phyloP scores from a whole-genome alignment of 164 flowering plant species.

The Cinnamomum micranthum region DNA sequence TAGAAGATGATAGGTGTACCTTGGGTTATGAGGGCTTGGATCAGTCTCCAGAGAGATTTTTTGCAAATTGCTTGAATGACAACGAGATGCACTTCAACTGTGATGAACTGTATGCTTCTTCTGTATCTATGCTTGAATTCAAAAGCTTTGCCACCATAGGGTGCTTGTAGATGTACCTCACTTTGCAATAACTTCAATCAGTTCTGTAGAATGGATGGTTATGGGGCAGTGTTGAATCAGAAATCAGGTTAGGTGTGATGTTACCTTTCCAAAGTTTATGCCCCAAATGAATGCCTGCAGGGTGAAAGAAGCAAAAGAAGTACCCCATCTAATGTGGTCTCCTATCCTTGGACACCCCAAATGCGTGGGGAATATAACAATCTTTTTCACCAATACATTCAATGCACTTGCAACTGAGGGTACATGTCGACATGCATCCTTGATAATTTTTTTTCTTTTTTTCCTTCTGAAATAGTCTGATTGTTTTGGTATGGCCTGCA shows the following conservation, averaged over 20 bases:
- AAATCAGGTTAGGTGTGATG: background rate
- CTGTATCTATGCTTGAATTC: background rate
- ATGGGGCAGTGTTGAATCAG: background rate
- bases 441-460: background rate
- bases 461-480: conserved; percentile 2
- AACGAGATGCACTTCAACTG: conserved; percentile 45
- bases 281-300: background rate
- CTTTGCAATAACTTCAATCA: background rate
- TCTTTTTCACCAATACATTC: background rate
- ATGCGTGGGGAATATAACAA: background rate
- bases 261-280: background rate
- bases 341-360: background rate
- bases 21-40: conserved; percentile 45
- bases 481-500: conserved; percentile 18
- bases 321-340: background rate
- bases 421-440: background rate
- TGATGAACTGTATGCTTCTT: conserved; percentile 55
- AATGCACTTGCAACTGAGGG: background rate
- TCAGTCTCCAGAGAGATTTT: conserved; percentile 65
- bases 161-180: background rate
- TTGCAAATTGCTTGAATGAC: conserved; percentile 67
- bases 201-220: background rate
- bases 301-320: background rate
- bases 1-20: conserved; percentile 44
- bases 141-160: background rate